A percentile compares a stretch with the other conserved stretches of the same genome.
phyloP scores from a whole-genome alignment of 345 rosid genomes.

The Cardamine occulta region DNA sequence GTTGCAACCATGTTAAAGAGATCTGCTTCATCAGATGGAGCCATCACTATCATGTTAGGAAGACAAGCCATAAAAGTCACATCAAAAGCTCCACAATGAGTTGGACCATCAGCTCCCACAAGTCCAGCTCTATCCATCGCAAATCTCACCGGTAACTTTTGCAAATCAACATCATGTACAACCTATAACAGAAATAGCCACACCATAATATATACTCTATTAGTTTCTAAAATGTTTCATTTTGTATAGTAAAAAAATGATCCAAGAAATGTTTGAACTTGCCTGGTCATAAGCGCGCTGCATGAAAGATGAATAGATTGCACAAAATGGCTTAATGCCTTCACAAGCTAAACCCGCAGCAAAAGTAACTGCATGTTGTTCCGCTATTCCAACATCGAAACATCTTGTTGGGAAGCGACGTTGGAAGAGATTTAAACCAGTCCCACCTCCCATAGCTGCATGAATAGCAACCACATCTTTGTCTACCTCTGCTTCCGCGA shows the following conservation, averaged over 20 bases:
- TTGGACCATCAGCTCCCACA: constrained; percentile 99
- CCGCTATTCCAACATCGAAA: constrained; percentile 96
- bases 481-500: constrained; percentile 91
- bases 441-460: constrained; percentile 99
- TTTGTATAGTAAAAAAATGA: background rate
- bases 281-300: constrained; percentile 99
- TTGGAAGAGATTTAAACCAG: constrained; percentile 84
- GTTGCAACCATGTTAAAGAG: constrained; percentile 98
- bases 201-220: background rate
- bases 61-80: constrained; percentile 98
- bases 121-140: constrained; percentile 99
- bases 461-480: constrained; percentile 88
- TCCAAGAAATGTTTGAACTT: constrained; percentile 38
- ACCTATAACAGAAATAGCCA: constrained; percentile 63
- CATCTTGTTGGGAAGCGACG: constrained; percentile 87
- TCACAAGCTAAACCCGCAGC: constrained; percentile 99
- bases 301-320: constrained; percentile 93
- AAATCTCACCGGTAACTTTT: constrained; percentile 92
- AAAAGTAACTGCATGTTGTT: constrained; percentile 97
- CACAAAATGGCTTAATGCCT: constrained; percentile 93
- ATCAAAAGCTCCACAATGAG: constrained; percentile 96
- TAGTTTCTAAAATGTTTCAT: background rate
- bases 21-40: constrained; percentile 98
- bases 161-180: constrained; percentile 95
- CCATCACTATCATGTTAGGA: constrained; percentile 99